A percentile compares a stretch with the other conserved stretches of the same genome.
phyloP scores from a whole-genome alignment of 192 early-diverging fungal genomes.

The Pilobolus umbonatus region DNA sequence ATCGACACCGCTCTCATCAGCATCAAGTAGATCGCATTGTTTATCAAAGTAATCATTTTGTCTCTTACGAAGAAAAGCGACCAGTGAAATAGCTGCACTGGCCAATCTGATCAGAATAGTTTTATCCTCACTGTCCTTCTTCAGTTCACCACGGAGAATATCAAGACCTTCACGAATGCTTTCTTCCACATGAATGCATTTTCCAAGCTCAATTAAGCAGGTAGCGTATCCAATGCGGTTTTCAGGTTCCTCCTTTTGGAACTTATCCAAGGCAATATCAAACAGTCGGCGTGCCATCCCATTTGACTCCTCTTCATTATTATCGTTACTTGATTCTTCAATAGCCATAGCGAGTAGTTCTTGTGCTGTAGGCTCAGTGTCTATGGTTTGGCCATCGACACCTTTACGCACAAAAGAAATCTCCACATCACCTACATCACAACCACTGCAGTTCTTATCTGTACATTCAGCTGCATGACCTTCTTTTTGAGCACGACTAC shows the following conservation, averaged over 20 bases:
- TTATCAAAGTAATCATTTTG: slow-evolving; percentile 10
- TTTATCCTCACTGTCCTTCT: not conserved
- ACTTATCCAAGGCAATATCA: slow-evolving; percentile 52
- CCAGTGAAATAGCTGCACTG: slow-evolving; percentile 13
- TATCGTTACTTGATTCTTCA: slow-evolving; percentile 32
- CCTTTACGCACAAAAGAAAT: slow-evolving; percentile 47
- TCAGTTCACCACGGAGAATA: slow-evolving; percentile 8
- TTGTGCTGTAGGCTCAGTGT: slow-evolving; percentile 38
- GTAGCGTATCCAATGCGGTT: slow-evolving; percentile 30
- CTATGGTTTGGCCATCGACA: slow-evolving; percentile 23
- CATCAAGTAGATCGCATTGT: slow-evolving; percentile 7
- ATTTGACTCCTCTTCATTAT: slow-evolving; percentile 10
- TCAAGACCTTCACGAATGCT: slow-evolving; percentile 32
- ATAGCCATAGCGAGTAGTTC: slow-evolving; percentile 58
- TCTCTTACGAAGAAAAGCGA: slow-evolving; percentile 6
- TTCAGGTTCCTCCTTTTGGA: slow-evolving; percentile 37
- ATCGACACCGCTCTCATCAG: slow-evolving; percentile 15
- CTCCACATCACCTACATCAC: slow-evolving; percentile 57
- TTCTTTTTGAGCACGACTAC: slow-evolving; percentile 7
- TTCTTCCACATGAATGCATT: slow-evolving; percentile 21
- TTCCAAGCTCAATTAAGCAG: slow-evolving; percentile 31
- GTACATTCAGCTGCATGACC: slow-evolving; percentile 53
- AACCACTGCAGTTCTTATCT: slow-evolving; percentile 51
- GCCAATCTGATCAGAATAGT: not conserved
- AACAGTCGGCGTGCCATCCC: slow-evolving; percentile 44